Evolutionary conservation across 2,329 filamentous ascomycete species (phyloP).

Genomic region (Tricladium varicosporioides): DNA sequence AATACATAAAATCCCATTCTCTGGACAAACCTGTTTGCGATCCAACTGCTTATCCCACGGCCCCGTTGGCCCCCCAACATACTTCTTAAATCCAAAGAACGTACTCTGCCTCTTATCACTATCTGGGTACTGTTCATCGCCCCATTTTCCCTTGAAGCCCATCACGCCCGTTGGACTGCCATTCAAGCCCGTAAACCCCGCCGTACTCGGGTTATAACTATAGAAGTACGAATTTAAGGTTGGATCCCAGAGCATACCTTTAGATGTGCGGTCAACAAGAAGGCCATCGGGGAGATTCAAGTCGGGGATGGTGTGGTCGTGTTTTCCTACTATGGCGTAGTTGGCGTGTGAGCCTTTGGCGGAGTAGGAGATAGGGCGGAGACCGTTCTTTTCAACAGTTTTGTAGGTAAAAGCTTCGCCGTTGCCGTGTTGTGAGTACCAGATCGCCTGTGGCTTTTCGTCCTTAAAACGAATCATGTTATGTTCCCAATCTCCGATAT

Average conservation of each 20-base stretch:
- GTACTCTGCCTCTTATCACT: slow-evolving; percentile 40
- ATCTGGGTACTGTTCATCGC: slow-evolving; percentile 55
- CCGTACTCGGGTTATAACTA: slow-evolving; percentile 43
- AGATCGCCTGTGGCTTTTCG: slow-evolving; percentile 52
- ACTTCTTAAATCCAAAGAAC: slow-evolving; percentile 50
- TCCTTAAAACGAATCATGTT: slow-evolving; percentile 64
- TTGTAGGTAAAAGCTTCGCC: slow-evolving; percentile 63
- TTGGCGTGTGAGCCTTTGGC: slow-evolving; percentile 63
- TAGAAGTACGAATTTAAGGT: slow-evolving; percentile 54
- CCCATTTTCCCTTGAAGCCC: slow-evolving; percentile 58
- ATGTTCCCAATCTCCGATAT: slow-evolving; percentile 68
- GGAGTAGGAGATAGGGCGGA: slow-evolving; percentile 55
- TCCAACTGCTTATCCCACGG: slow-evolving; percentile 58
- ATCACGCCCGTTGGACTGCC: slow-evolving; percentile 52
- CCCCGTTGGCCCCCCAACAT: slow-evolving; percentile 57
- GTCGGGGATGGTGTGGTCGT: slow-evolving; percentile 63
- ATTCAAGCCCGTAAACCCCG: slow-evolving; percentile 24
- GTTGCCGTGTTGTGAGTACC: slow-evolving; percentile 61
- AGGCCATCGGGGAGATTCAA: slow-evolving; percentile 53
- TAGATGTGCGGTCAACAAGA: slow-evolving; percentile 53
- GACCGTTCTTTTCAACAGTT: slow-evolving; percentile 50
- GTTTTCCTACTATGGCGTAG: slow-evolving; percentile 57
- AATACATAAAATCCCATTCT: slow-evolving; percentile 34
- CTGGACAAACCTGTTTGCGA: slow-evolving; percentile 55
- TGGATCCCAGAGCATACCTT: slow-evolving; percentile 60